Evolutionary conservation across 305 asterid genomes (phyloP).

Genomic region (Fraxinus albicans): DNA sequence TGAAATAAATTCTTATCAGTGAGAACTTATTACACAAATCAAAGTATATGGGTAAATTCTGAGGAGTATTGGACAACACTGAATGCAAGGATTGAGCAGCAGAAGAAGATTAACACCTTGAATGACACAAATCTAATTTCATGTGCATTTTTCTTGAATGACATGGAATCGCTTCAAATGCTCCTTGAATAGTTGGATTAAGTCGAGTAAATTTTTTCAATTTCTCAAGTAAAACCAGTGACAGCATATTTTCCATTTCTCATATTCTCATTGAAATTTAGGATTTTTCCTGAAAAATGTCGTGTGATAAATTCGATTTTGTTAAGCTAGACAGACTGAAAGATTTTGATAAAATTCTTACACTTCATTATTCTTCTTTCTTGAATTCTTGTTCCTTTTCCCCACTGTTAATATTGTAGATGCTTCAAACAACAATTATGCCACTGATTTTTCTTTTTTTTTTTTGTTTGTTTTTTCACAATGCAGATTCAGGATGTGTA

Average conservation of each 20-base stretch:
- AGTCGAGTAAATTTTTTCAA: neutral
- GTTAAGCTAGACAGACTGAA: neutral
- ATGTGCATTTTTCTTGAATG: neutral
- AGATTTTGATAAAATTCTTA: neutral
- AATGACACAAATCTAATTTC: neutral
- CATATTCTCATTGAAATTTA: neutral
- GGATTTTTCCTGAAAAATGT: neutral
- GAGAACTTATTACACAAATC: neutral
- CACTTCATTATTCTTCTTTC: neutral
- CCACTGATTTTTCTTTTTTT: neutral
- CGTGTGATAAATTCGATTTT: neutral
- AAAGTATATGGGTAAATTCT: neutral
- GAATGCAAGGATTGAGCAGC: neutral
- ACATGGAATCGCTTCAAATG: neutral
- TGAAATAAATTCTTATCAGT: neutral
- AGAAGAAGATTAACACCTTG: neutral
- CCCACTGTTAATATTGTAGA: neutral
- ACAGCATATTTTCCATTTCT: neutral
- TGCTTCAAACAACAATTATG: slow-evolving; percentile 2
- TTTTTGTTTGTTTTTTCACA: neutral
- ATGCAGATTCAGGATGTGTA: slow-evolving; percentile 86
- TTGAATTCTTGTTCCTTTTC: neutral
- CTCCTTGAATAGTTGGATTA: neutral
- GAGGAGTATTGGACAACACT: neutral
- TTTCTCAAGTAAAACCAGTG: neutral